These are phyloP conservation scores for Gracilaria domingensis DNA, from an alignment of 23 red algal genomes.

Conservation along the genomic window DNA sequence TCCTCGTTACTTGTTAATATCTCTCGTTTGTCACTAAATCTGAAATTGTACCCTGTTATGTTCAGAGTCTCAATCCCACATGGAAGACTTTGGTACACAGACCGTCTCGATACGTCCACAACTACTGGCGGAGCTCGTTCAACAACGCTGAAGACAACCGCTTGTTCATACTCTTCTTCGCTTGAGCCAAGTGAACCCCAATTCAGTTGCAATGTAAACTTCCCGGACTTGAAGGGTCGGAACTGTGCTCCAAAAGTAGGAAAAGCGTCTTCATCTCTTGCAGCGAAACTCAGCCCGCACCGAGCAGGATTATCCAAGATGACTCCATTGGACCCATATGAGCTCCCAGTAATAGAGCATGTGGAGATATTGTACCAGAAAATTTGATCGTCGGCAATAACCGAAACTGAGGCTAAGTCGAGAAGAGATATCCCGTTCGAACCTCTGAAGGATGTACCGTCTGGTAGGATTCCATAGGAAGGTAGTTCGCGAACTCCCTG, in stretches of 20 bases:
- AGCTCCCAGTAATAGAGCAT: conserved; percentile 32
- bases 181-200: conserved; percentile 41
- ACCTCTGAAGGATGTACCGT: not conserved
- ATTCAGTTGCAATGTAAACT: conserved; percentile 56
- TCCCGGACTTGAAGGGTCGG: conserved; percentile 59
- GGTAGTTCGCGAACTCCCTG: conserved; percentile 45
- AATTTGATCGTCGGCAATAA: conserved; percentile 33
- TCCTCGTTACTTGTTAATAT: conserved; percentile 32
- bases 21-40: conserved; percentile 34
- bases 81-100: conserved; percentile 39
- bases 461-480: conserved; percentile 18
- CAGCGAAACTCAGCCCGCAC: conserved; percentile 49
- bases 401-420: conserved; percentile 26
- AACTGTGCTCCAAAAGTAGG: conserved; percentile 52
- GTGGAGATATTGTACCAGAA: conserved; percentile 35
- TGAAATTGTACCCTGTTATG: conserved; percentile 45
- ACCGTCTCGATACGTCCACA: not conserved
- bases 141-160: conserved; percentile 29
- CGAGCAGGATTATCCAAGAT: conserved; percentile 9
- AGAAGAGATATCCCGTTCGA: conserved; percentile 35
- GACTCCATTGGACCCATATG: not conserved
- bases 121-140: conserved; percentile 60
- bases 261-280: conserved; percentile 3
- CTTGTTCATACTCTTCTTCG: conserved; percentile 60
- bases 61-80: conserved; percentile 39